Base-by-base conservation (phyloP, 2,329 filamentous ascomycete genomes). In the Scedosporium boydii region DNA sequence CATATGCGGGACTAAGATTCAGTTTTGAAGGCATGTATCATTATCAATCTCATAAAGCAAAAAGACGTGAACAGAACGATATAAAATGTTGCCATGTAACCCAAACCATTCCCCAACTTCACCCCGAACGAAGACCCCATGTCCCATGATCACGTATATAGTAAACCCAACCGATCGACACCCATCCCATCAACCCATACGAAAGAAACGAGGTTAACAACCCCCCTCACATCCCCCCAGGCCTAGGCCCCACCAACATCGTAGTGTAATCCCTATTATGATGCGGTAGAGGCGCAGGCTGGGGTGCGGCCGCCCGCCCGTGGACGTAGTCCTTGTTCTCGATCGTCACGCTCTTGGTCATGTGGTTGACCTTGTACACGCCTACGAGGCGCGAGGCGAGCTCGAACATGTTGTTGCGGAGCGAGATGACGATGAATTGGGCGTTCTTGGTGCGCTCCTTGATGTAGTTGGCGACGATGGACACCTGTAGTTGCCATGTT, bases 371-470 rank as follows among this genome's bases (percentile, higher is more conserved):
- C 81, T 99, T 99, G 81, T 99, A 99, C 62, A 99, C 95, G 68
- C 96, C 96, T 14, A 99, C 92, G 64, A 99, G 83, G 62, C 96
- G 85, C 63, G 91, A 87, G n/a, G 96, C 93, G 66, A 99, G 86
- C 80, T 99, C 95, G 76, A 99, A 99, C 95, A 99, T 99, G 80
- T 99, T 99, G 77, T 99, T 99, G 70, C 95, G 84, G 70, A 99
- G 81, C 16, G 92, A 97, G 72, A 99, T 99, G 71, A 99, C 95
- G 69, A 99, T 95, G 74, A 99, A 99, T 73, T 99, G 95, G 1
- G 95, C 96, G 76, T 99, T 99, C 82, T 97, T 98, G 64, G 95
- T 99, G 62, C 95, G 84, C 79, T 99, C 95, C 78, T 97, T 98
- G 82, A 99, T 99, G 75, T 99, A 99, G 70, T 92, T 95, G 63